These are phyloP conservation scores for Cryptococcus maquisensis DNA, from an alignment of 1,284 basidiomycete species.

Conservation along the genomic window DNA sequence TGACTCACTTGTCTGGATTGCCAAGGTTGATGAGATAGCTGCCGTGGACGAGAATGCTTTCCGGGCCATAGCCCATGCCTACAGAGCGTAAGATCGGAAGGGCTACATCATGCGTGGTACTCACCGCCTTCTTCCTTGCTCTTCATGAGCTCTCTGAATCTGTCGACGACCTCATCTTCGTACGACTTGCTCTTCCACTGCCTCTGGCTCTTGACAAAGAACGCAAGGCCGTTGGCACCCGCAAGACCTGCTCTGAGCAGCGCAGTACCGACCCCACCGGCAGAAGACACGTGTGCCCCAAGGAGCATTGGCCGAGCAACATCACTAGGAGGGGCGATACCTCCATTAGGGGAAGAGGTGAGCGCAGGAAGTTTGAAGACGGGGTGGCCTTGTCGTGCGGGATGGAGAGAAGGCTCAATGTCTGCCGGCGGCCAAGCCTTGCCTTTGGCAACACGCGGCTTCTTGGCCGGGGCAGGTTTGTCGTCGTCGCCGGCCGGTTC, in stretches of 20 bases:
- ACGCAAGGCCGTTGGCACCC: constrained; percentile 73
- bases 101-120: constrained; percentile 7
- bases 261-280: constrained; percentile 72
- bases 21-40: constrained; percentile 82
- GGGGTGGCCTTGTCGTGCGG: constrained; percentile 36
- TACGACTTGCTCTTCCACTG: constrained; percentile 66
- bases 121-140: constrained; percentile 44
- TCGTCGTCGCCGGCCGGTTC: not conserved
- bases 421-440: constrained; percentile 38
- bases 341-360: constrained; percentile 18
- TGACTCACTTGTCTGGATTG: constrained; percentile 66
- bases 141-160: constrained; percentile 48
- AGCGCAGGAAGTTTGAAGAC: constrained; percentile 19
- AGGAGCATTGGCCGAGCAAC: constrained; percentile 45
- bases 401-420: constrained; percentile 38
- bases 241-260: constrained; percentile 67
- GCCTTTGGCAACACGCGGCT: constrained; percentile 20
- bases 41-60: constrained; percentile 70
- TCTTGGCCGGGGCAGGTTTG: constrained; percentile 13
- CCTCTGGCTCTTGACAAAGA: constrained; percentile 78
- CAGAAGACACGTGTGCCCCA: constrained; percentile 76
- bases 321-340: constrained; percentile 13
- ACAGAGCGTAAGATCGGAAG: not conserved
- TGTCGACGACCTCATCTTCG: constrained; percentile 13
- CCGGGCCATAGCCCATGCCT: constrained; percentile 57